Percentiles rank a stretch among this genome's conserved stretches.
Evolutionary conservation across 257 asterid species (phyloP).

Genomic region (Leptodermis oblonga): DNA sequence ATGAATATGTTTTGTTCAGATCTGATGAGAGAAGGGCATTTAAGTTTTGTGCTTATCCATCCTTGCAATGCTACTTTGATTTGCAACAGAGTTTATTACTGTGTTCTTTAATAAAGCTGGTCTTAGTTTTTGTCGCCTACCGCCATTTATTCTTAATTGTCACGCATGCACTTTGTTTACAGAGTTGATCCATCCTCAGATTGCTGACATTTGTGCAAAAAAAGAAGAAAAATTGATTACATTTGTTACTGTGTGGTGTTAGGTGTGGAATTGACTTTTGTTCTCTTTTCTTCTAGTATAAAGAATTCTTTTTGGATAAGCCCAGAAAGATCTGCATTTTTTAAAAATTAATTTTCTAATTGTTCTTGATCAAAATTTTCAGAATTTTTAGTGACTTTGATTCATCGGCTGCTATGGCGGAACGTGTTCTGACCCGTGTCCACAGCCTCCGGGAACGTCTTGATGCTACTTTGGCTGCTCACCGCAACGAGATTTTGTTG

Average conservation of each 20-base stretch:
- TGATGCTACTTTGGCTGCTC: slow-evolving; percentile 79
- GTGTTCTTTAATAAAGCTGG: slow-evolving; percentile 9
- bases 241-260: slow-evolving; percentile 23
- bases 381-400: slow-evolving; percentile 11
- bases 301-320: slow-evolving; percentile 22
- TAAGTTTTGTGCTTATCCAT: not conserved
- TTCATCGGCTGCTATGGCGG: slow-evolving; percentile 54
- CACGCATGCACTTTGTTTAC: slow-evolving; percentile 19
- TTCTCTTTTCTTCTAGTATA: slow-evolving; percentile 9
- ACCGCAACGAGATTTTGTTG: slow-evolving; percentile 64
- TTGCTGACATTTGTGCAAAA: slow-evolving; percentile 1
- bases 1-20: slow-evolving; percentile 12
- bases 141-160: slow-evolving; percentile 22
- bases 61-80: not conserved
- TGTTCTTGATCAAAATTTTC: slow-evolving; percentile 18
- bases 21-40: slow-evolving; percentile 16
- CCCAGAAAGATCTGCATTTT: not conserved
- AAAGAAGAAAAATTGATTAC: not conserved
- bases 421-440: slow-evolving; percentile 74
- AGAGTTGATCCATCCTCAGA: not conserved
- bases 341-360: too few relatives aligned
- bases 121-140: slow-evolving; percentile 10
- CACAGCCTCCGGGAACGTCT: slow-evolving; percentile 93
- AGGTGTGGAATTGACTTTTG: slow-evolving; percentile 34
- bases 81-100: not conserved